Base-by-base conservation (phyloP, 2,329 filamentous ascomycete species). In the Chrysosphaeria jannelii region DNA sequence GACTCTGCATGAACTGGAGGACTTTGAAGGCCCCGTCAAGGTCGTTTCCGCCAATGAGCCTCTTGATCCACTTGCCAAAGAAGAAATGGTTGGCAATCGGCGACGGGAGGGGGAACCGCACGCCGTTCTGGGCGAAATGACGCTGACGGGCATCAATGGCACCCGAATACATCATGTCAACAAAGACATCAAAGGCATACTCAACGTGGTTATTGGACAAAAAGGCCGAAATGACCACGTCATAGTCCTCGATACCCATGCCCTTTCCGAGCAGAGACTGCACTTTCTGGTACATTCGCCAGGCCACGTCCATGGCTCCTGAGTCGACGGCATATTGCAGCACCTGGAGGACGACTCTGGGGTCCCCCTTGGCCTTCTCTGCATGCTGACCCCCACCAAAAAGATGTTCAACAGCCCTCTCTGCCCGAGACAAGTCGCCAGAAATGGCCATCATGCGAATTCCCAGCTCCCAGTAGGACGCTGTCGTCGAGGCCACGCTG, bases 21-120 rank as follows among this genome's bases (percentile, higher is more conserved):
- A 88, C 72, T 28, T 61, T 58, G 24, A 59, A 52, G 3, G 75
- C 74, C 2, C 67, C 69, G 27, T 70, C 57, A 9, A 72, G 44
- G 31, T 76, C 58, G 3, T 63, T 64, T 27, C 65, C 58, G 10
- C 66, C 67, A 26, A 88, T 70, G 6, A 88, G 57, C 23, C 70
- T 63, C 42, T 81, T 81, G 36, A 89, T 55, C 79, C 78, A 90
- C 35, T 75, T 79, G 16, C 68, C 71, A 32, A 78, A 70, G 42
- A 90, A 74, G 42, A 76, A 81, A 30, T 68, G 65, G 40, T 88
- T 85, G 23, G 47, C 49, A 19, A 62, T 42, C 6, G 47, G 42
- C 1, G 47, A 45, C 1, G 57, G 56, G 26, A 61, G 41, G 23
- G 8, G 6, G 19, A 9, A 12, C 11, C 16, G 10, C 20, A 9